Base-by-base conservation (phyloP, 2,329 filamentous ascomycete species). In the Piedraia hortae region DNA sequence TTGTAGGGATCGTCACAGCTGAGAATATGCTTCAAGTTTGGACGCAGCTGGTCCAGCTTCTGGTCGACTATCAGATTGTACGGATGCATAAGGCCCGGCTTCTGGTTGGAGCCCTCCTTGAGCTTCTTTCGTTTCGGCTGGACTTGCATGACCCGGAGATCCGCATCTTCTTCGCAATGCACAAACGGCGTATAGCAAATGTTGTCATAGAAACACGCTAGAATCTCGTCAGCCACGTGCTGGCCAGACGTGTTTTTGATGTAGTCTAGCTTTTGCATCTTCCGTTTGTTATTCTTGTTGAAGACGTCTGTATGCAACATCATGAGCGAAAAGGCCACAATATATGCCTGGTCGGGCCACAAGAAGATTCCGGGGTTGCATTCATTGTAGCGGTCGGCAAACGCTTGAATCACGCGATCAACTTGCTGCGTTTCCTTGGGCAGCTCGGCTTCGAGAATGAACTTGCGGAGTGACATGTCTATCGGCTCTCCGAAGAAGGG, bases 251-350 rank as follows among this genome's bases (percentile, higher is more conserved):
- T 88, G 42, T 93, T 93, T 46, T 88, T 91, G 34, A 93, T 58
- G 45, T 97, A 97, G 38, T 93, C 85, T 1, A 60, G 51, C 41
- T 89, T 88, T 39, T 89, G 78, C 85, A 97, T 97, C 47, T 97
- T 97, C 44, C 85, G 63, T 50, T 93, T 93, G 51, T 93, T 93
- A 52, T 93, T 97, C 48, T 89, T 90, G 54, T 97, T 97, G 62
- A 93, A 93, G n/a, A 89, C 75, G 41, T 97, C 85, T 0, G 85
- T 93, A 37, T 97, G 85, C 15, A 97, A 54, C 34, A 97, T 91
- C 27, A 97, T 61, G 25, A 97, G 65, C 2, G 82, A 93, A 41
- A 97, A 97, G 9, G 82, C 78, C 31, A 93, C 82, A 37, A 93
- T 90, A 43, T 93, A 91, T n/a, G 85, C 80, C 47, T 91, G 77